Evolutionary conservation across 345 rosid genomes (phyloP).

Genomic region (Dipteronia sinensis): DNA sequence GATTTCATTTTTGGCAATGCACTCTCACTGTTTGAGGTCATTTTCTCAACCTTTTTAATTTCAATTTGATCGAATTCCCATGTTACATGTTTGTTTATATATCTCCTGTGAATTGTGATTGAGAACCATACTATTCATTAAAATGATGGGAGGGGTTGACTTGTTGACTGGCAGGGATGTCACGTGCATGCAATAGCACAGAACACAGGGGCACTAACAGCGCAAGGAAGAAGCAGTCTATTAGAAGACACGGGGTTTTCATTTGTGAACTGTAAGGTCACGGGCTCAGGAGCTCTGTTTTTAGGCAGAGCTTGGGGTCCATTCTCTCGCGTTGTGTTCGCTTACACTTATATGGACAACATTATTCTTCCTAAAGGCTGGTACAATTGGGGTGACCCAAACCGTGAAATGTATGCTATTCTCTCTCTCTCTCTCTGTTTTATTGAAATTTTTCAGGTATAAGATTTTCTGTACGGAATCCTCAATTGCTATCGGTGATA

Average conservation of each 20-base stretch:
- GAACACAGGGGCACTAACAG: slow-evolving; percentile 70
- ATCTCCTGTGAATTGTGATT: no score
- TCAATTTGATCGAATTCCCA: background rate
- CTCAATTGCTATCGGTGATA: no score
- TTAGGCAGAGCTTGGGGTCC: slow-evolving; percentile 99
- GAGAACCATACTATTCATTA: no score
- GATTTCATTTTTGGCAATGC: slow-evolving; percentile 96
- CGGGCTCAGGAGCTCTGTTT: slow-evolving; percentile 92
- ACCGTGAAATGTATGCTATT: slow-evolving; percentile 68
- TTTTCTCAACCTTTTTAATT: background rate
- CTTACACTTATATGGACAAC: slow-evolving; percentile 93
- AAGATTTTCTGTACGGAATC: no score
- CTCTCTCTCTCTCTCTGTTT: background rate
- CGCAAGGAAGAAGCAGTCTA: slow-evolving; percentile 73
- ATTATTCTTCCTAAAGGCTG: slow-evolving; percentile 94
- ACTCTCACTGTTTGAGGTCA: slow-evolving; percentile 90
- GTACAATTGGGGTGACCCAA: slow-evolving; percentile 97
- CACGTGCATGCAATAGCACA: slow-evolving; percentile 89
- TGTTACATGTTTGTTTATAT: no score
- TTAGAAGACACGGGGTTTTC: slow-evolving; percentile 98
- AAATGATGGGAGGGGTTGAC: background rate
- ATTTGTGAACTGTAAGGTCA: slow-evolving; percentile 87
- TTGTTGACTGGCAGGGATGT: slow-evolving; percentile 53
- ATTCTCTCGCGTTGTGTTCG: slow-evolving; percentile 93
- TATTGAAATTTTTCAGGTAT: no score